Evolutionary conservation across 345 rosid genomes (phyloP), one percentile per base, ranked within the genome.

Genomic region (Dovyalis caffra): DNA sequence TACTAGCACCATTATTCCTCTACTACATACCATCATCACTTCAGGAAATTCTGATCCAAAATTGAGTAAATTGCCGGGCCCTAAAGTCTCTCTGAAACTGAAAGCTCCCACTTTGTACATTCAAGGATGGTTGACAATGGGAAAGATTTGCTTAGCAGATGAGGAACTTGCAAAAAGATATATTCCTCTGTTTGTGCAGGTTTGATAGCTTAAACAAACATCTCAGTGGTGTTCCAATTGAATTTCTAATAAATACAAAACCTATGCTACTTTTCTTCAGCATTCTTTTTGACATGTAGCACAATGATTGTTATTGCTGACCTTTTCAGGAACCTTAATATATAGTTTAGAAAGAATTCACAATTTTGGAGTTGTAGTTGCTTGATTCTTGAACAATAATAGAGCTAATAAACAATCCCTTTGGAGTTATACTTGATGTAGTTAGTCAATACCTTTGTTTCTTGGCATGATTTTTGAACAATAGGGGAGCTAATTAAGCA

Each of bases 151-250:
- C 86, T 86, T 92, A 56, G 94, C 92, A 6, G 98, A 86, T 66
- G 97, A 86, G 77, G 91, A 91, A 79, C 94, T 91, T 78, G 99
- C 96, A 23, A 95, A 95, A 83, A 78, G 88, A 47, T 90, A 92
- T 69, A 91, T 92, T 82, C 98, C 94, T 66, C 83, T 92, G 77
- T 95, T 95, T 86, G 92, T 94, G 75, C 94, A 95, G 98, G 99
- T 91, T 74, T 45, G 76, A 53, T 70, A 56, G 29, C 69, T 71
- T 32, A 31, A 68, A 71, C 37, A 49, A 71, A 63, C 56, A 26
- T 66, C 33, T 65, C 12, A 26, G 65, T 40, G 34, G 20, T 9
- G 26, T 51, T 14, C 34, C 25, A 16, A 12, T 32, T 16, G 12
- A 34, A 38, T 23, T 66, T 62, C 64, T 58, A 28, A 23, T 40